Evolutionary conservation across 2,329 filamentous ascomycete species (phyloP).

Genomic region (Trichoderma hamatum): DNA sequence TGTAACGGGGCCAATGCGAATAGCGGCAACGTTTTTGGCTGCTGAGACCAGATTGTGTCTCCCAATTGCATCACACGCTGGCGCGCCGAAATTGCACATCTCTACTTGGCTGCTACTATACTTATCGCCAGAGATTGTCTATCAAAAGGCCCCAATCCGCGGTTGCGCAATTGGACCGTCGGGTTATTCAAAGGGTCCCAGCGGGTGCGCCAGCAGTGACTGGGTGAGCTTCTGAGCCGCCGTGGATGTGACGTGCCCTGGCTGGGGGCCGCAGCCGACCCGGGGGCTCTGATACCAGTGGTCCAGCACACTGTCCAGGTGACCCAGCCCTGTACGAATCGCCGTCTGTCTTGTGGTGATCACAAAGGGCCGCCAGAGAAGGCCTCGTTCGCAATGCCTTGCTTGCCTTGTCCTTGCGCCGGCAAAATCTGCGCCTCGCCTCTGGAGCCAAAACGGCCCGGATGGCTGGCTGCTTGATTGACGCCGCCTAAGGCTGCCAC

Average conservation of each 20-base stretch:
- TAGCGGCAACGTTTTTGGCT: not conserved
- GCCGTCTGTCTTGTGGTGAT: constrained; percentile 7
- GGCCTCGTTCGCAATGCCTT: constrained; percentile 11
- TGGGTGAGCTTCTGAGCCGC: constrained; percentile 23
- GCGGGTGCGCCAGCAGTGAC: not conserved
- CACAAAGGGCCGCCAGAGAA: constrained; percentile 11
- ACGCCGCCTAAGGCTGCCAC: not conserved
- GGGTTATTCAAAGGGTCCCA: constrained; percentile 26
- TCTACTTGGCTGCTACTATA: not conserved
- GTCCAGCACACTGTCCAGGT: constrained; percentile 28
- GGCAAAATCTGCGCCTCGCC: constrained; percentile 16
- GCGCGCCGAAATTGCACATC: constrained; percentile 4
- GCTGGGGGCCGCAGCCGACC: constrained; percentile 10
- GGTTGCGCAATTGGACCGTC: constrained; percentile 23
- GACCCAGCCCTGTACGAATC: constrained; percentile 27
- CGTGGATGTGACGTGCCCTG: constrained; percentile 29
- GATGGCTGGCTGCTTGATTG: constrained; percentile 5
- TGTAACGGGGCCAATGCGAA: constrained; percentile 18
- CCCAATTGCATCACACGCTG: constrained; percentile 8
- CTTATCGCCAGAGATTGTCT: not conserved
- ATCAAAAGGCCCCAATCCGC: constrained; percentile 12
- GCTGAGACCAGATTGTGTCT: constrained; percentile 11
- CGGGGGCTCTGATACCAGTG: constrained; percentile 24
- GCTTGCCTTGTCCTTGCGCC: not conserved
- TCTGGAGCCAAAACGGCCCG: constrained; percentile 11